Evolutionary conservation across 2,329 filamentous ascomycete genomes (phyloP), one percentile per base, ranked within the genome.

Genomic region (Clarireedia sp.): DNA sequence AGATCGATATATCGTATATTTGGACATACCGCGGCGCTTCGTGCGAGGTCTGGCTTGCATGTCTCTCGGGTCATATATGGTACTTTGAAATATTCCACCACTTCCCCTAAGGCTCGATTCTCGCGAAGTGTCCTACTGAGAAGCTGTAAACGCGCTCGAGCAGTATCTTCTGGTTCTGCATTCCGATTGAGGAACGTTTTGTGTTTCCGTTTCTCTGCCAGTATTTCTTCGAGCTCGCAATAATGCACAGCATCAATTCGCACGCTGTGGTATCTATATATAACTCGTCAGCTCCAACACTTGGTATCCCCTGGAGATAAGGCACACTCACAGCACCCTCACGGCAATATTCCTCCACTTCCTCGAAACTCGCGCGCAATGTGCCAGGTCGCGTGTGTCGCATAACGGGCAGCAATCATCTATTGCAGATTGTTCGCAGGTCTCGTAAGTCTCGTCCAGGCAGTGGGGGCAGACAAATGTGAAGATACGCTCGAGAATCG

Each of bases 201-300:
- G 59, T 84, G 84, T 69, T 88, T 90, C 60, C 91, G 86, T 69
- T 81, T 84, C 64, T 92, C 89, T 52, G 88, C 82, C 37, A 96
- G 81, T 63, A 87, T 76, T 57, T 88, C 85, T 71, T 97, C 92
- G 64, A 88, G 86, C 61, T 87, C 83, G 75, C 92, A 97, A 73
- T 96, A 96, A 72, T 97, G 92, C 33, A 96, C 91, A 17, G 88
- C 82, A 69, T 97, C 92, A 69, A 97, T 94, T 57, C 91, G 88
- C 62, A 97, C 85, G 74, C 90, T 91, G 66, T 86, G 85, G 70
- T 95, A 95, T 62, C 89, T 95, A 54, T 8, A 33, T 38, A 12
- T 17, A 1, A 29, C 44, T n/a, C 14, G 26, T 55, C 29, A 50
- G 52, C 41, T 24, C 41, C 21, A 14, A 14, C 41, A 45, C 21